Evolutionary conservation across 169 alveolate genomes (phyloP).

Genomic region (Eimeria sp.): DNA sequence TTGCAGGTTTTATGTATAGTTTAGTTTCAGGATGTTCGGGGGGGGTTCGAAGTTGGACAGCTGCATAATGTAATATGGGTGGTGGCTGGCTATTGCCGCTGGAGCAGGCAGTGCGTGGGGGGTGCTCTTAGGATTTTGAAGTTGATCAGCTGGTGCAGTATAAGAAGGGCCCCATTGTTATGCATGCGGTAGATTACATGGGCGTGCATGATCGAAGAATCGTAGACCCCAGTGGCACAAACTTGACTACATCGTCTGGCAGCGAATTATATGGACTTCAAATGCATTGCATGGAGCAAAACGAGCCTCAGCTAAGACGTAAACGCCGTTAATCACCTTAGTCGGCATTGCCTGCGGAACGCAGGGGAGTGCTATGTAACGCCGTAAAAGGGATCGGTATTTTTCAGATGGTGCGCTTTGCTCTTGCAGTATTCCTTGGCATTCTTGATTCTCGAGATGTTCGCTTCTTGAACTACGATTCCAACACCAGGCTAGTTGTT

Average conservation of each 20-base stretch:
- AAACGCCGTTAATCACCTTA: too few species aligned
- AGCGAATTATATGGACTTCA: too few species aligned
- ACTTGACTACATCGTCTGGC: not conserved
- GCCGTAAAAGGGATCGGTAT: not conserved
- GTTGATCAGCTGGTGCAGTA: not conserved
- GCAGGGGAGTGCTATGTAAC: not conserved
- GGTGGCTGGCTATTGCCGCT: not conserved
- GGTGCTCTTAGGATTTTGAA: not conserved
- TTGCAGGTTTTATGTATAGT: not conserved
- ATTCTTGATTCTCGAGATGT: not conserved
- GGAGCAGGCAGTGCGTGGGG: conserved; percentile 16
- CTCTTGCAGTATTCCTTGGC: not conserved
- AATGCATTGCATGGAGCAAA: too few species aligned
- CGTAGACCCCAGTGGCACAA: not conserved
- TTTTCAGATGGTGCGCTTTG: not conserved
- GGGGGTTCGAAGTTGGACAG: not conserved
- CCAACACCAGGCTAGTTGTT: not conserved
- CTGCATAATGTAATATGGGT: not conserved
- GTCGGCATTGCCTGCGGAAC: not conserved
- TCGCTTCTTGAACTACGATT: not conserved
- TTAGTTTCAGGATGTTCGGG: not conserved
- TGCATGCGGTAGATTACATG: too few species aligned
- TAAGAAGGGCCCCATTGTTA: too few species aligned
- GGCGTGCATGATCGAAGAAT: too few species aligned
- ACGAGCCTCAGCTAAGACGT: too few species aligned